phyloP scores from a whole-genome alignment of 345 rosid genomes.

The Rhodamnia argentea region DNA sequence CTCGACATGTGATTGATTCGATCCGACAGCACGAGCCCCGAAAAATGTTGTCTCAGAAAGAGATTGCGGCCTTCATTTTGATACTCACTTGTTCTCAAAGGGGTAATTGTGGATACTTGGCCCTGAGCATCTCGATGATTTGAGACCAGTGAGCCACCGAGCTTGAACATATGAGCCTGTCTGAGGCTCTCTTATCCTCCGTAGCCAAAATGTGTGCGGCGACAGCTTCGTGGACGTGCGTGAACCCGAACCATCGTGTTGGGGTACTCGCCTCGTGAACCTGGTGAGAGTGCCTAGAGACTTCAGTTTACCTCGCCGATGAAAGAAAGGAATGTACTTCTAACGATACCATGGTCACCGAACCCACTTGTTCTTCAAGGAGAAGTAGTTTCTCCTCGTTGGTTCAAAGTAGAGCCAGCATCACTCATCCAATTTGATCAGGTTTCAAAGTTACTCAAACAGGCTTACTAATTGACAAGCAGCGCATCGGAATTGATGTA shows the following conservation, averaged over 20 bases:
- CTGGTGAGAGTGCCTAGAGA: slow-evolving; percentile 4
- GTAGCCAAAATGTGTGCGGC: slow-evolving; percentile 59
- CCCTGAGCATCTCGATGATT: slow-evolving; percentile 51
- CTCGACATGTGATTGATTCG: neutral
- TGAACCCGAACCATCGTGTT: slow-evolving; percentile 62
- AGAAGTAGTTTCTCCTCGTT: neutral
- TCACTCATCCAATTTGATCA: neutral
- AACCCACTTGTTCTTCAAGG: neutral
- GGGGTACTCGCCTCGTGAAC: slow-evolving; percentile 59
- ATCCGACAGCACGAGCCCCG: neutral
- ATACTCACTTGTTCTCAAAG: slow-evolving; percentile 40
- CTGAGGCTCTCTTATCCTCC: slow-evolving; percentile 61
- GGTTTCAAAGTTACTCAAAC: neutral
- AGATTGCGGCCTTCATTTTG: neutral
- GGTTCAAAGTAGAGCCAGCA: neutral
- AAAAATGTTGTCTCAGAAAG: neutral
- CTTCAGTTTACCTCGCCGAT: neutral
- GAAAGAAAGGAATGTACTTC: neutral
- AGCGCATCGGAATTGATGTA: neutral
- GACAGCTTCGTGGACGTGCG: slow-evolving; percentile 68
- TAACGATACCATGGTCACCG: neutral
- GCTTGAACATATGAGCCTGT: slow-evolving; percentile 62
- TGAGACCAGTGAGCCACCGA: slow-evolving; percentile 70
- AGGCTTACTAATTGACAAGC: neutral
- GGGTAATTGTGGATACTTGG: slow-evolving; percentile 65